Conservation (phyloP, 2,329 filamentous ascomycete species). For the Drechslera avenae region DNA sequence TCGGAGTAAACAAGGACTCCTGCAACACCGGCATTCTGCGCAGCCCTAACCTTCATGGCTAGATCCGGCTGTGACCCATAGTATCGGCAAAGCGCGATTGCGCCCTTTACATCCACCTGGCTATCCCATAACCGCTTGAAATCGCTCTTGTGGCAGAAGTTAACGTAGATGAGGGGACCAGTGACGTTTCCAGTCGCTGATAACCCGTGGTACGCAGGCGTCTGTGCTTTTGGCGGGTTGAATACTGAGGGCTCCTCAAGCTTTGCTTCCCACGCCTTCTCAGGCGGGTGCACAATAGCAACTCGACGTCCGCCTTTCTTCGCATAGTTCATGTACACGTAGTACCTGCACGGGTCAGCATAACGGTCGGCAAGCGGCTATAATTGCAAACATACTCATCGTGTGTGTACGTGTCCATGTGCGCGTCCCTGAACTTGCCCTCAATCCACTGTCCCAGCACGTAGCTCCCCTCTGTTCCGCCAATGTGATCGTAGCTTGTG, state of each 20-base stretch:
- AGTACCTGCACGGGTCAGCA: constrained; percentile 56
- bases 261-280: constrained; percentile 74
- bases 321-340: constrained; percentile 93
- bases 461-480: constrained; percentile 91
- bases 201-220: constrained; percentile 83
- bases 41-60: constrained; percentile 85
- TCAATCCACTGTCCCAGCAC: constrained; percentile 84
- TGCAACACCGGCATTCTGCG: constrained; percentile 81
- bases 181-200: constrained; percentile 85
- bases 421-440: constrained; percentile 72
- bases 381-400: constrained; percentile 60
- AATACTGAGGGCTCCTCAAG: constrained; percentile 81
- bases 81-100: constrained; percentile 83
- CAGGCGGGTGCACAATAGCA: constrained; percentile 74
- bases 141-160: constrained; percentile 85
- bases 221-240: constrained; percentile 65
- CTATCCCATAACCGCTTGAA: constrained; percentile 74
- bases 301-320: constrained; percentile 76
- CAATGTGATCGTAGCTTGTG: constrained; percentile 85
- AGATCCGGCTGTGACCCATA: constrained; percentile 74
- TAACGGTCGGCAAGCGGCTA: neutral
- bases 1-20: constrained; percentile 95
- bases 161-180: constrained; percentile 87
- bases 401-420: constrained; percentile 75
- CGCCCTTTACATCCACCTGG: constrained; percentile 74